phyloP scores from a whole-genome alignment of 805 yeast genomes.

The Saturnispora zaruensis region DNA sequence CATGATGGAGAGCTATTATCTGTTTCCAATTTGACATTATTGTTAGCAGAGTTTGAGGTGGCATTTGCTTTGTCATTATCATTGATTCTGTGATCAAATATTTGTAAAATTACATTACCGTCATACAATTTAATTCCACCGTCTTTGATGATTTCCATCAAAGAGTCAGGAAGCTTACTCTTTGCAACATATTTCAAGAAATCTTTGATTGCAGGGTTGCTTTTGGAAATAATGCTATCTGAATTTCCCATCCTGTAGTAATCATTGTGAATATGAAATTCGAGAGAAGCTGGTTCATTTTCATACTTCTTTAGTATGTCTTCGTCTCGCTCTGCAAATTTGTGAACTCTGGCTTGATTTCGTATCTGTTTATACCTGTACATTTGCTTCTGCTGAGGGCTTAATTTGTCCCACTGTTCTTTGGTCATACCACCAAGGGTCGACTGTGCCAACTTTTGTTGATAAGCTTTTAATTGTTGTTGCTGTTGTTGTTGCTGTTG shows the following conservation, averaged over 20 bases:
- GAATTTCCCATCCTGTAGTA: conserved; percentile 86
- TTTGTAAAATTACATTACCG: conserved; percentile 79
- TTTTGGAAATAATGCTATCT: conserved; percentile 78
- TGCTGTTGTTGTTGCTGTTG: conserved; percentile 12
- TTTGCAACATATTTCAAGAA: conserved; percentile 71
- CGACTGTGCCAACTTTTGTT: background rate
- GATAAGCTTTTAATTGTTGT: background rate
- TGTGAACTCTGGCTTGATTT: conserved; percentile 38
- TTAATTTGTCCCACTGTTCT: conserved; percentile 29
- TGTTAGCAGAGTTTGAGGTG: background rate
- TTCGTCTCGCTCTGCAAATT: conserved; percentile 62
- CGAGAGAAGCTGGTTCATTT: conserved; percentile 70
- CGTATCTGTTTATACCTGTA: conserved; percentile 35
- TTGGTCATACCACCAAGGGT: conserved; percentile 12
- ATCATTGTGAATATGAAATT: conserved; percentile 83
- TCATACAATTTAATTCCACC: conserved; percentile 79
- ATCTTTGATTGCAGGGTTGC: conserved; percentile 66
- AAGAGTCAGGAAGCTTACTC: conserved; percentile 81
- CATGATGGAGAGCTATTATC: background rate
- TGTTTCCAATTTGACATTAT: background rate
- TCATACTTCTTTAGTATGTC: conserved; percentile 71
- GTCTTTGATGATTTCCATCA: conserved; percentile 83
- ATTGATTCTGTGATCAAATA: conserved; percentile 71
- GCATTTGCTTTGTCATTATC: conserved; percentile 14
- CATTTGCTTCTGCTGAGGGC: conserved; percentile 34